These are phyloP conservation scores for Colletotrichum tamarilloi DNA, from an alignment of 2,329 filamentous ascomycete genomes.

Conservation along the genomic window DNA sequence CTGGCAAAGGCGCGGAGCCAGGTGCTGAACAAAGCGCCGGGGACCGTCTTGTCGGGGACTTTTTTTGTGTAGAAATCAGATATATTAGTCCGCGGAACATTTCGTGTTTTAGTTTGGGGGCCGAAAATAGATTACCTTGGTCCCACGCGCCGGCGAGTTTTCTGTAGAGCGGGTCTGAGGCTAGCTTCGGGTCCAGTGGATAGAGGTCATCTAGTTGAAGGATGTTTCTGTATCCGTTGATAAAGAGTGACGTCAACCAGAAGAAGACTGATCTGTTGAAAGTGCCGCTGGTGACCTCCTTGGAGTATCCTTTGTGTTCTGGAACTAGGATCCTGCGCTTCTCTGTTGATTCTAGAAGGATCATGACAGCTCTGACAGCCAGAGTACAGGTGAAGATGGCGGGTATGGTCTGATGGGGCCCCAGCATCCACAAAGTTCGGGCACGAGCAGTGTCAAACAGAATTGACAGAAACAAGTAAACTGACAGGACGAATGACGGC, in stretches of 20 bases:
- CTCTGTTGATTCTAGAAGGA: slow-evolving; percentile 41
- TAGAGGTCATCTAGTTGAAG: slow-evolving; percentile 51
- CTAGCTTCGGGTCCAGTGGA: slow-evolving; percentile 38
- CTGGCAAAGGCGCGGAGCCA: slow-evolving; percentile 32
- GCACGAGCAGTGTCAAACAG: slow-evolving; percentile 36
- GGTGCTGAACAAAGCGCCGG: slow-evolving; percentile 32
- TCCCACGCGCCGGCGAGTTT: slow-evolving; percentile 37
- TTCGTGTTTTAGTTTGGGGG: not conserved
- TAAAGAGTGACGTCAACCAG: slow-evolving; percentile 65
- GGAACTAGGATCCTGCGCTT: slow-evolving; percentile 47
- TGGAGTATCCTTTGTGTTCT: slow-evolving; percentile 54
- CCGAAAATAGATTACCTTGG: slow-evolving; percentile 28
- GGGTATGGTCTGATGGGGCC: slow-evolving; percentile 29
- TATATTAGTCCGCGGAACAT: slow-evolving; percentile 25
- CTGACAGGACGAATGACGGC: slow-evolving; percentile 34
- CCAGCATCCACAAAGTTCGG: slow-evolving; percentile 36
- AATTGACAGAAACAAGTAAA: slow-evolving; percentile 33
- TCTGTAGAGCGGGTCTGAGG: slow-evolving; percentile 34
- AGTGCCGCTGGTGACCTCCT: slow-evolving; percentile 63
- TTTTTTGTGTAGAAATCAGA: not conserved
- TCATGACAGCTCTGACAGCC: slow-evolving; percentile 33
- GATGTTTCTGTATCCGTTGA: slow-evolving; percentile 55
- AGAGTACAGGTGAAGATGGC: slow-evolving; percentile 34
- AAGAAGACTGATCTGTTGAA: slow-evolving; percentile 60
- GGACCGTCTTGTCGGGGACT: slow-evolving; percentile 37